Conservation (phyloP, 1,284 basidiomycete genomes). For the Apiotrichum sp. region DNA sequence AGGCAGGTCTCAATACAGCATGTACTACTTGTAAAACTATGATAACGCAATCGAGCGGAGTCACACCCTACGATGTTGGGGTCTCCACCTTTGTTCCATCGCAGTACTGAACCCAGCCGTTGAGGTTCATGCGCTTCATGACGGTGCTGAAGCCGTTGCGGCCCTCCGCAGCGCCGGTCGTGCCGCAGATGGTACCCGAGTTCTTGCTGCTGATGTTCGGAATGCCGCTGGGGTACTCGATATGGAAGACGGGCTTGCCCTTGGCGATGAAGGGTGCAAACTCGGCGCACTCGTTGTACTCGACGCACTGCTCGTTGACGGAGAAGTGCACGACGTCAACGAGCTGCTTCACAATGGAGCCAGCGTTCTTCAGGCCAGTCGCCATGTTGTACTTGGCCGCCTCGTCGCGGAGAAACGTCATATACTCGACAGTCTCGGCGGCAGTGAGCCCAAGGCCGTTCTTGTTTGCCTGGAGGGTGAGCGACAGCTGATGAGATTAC, state of each 20-base stretch:
- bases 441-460: conserved; percentile 10
- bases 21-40: no score
- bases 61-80: no score
- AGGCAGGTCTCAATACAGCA: no score
- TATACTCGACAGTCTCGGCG: conserved; percentile 31
- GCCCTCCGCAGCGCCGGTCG: no score
- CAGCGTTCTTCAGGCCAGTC: conserved; percentile 38
- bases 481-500: not conserved
- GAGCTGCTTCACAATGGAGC: conserved; percentile 5
- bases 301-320: conserved; percentile 12
- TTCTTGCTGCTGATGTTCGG: not conserved
- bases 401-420: conserved; percentile 27
- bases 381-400: conserved; percentile 18
- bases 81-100: not conserved
- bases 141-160: conserved; percentile 1
- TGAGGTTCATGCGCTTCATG: conserved; percentile 6
- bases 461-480: conserved; percentile 2
- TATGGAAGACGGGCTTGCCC: conserved; percentile 27
- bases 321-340: conserved; percentile 1
- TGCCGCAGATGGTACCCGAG: not conserved
- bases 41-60: no score
- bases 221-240: conserved; percentile 8
- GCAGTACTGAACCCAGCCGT: conserved; percentile 6
- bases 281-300: conserved; percentile 24
- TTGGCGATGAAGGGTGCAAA: conserved; percentile 24